Percentiles rank a stretch among this genome's conserved stretches.
phyloP scores from a whole-genome alignment of 768 basidiomycete genomes.

The Cystofilobasidium bisporidii region DNA sequence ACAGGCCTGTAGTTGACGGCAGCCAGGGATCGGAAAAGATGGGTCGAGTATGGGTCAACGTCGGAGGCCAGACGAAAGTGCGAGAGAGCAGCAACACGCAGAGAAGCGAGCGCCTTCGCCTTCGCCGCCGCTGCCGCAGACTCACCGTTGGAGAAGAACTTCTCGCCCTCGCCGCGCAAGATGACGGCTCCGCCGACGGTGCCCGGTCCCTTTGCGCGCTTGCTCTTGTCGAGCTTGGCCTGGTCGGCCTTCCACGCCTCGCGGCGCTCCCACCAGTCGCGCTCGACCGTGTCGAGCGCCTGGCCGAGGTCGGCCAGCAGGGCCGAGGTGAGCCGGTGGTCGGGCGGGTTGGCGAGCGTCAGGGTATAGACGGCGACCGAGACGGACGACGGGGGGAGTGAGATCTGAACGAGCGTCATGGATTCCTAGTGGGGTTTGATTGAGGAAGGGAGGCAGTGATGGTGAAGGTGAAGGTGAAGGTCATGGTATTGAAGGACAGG shows the following conservation, averaged over 20 bases:
- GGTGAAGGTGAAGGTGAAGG: too few species aligned
- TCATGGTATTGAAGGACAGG: neutral
- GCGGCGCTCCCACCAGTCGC: conserved; percentile 36
- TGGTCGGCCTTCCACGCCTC: conserved; percentile 13
- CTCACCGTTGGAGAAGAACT: conserved; percentile 40
- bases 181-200: conserved; percentile 38
- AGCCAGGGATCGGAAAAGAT: too few species aligned
- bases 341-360: conserved; percentile 38
- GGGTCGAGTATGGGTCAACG: too few species aligned
- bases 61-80: too few species aligned
- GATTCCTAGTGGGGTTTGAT: too few species aligned
- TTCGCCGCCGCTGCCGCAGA: too few species aligned
- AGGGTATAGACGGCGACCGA: conserved; percentile 33
- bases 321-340: conserved; percentile 40
- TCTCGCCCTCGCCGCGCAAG: conserved; percentile 34
- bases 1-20: conserved; percentile 32
- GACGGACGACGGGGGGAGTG: neutral
- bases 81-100: too few species aligned
- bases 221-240: conserved; percentile 19
- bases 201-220: conserved; percentile 31
- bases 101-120: too few species aligned
- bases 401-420: conserved; percentile 6
- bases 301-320: conserved; percentile 35
- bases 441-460: too few species aligned
- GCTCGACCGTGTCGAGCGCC: conserved; percentile 39